These are phyloP conservation scores for Elsinoe ampelina DNA, from an alignment of 2,329 filamentous ascomycete species.

Conservation along the genomic window DNA sequence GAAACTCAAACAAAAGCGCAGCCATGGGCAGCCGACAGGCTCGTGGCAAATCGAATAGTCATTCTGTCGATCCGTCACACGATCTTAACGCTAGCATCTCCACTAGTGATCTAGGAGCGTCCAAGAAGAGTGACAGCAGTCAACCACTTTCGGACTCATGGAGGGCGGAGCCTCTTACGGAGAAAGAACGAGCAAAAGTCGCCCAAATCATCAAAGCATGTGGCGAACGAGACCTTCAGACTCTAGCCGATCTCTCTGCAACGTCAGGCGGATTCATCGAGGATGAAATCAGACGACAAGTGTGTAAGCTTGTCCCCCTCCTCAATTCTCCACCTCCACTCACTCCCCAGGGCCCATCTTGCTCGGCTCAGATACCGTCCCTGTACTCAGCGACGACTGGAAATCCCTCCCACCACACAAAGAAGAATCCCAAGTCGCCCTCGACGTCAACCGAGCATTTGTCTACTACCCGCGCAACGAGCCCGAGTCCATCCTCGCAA, in stretches of 20 bases:
- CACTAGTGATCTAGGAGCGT: neutral
- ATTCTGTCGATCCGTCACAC: too few species aligned
- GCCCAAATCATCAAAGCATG: slow-evolving; percentile 34
- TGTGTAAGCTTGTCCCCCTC: slow-evolving; percentile 54
- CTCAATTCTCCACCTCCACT: neutral
- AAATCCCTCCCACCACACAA: slow-evolving; percentile 59
- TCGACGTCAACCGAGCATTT: slow-evolving; percentile 94
- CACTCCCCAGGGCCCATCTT: slow-evolving; percentile 51
- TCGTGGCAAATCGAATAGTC: too few species aligned
- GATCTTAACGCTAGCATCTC: neutral
- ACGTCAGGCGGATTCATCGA: slow-evolving; percentile 37
- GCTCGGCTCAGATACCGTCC: slow-evolving; percentile 31
- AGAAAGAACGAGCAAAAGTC: slow-evolving; percentile 22
- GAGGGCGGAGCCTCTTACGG: slow-evolving; percentile 19
- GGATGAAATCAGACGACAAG: slow-evolving; percentile 54
- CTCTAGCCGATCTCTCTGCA: slow-evolving; percentile 35
- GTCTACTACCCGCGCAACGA: slow-evolving; percentile 83
- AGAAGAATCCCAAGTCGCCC: slow-evolving; percentile 82
- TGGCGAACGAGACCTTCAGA: slow-evolving; percentile 29
- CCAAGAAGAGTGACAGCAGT: neutral
- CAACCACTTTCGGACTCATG: slow-evolving; percentile 19
- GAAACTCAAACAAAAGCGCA: too few species aligned
- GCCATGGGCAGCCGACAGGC: too few species aligned
- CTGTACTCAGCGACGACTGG: slow-evolving; percentile 38
- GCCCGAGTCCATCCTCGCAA: slow-evolving; percentile 57